A percentile compares a stretch with the other conserved stretches of the same genome.
phyloP scores from a whole-genome alignment of 2,329 filamentous ascomycete species.

The Verticillium klebahnii region DNA sequence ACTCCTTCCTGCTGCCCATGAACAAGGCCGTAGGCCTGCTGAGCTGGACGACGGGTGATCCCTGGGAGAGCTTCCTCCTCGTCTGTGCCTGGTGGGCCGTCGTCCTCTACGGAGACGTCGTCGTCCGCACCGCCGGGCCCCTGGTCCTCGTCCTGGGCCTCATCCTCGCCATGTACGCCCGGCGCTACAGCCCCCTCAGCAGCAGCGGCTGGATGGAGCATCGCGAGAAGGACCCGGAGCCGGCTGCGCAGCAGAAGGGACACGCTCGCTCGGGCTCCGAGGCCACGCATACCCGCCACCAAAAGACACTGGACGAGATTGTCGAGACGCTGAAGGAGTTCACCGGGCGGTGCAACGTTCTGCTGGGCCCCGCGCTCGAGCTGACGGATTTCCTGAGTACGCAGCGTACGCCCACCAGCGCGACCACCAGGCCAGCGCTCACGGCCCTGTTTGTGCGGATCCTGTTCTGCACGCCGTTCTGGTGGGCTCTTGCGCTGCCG shows the following conservation, averaged over 20 bases:
- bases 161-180: constrained; percentile 88
- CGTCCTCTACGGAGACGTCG: constrained; percentile 77
- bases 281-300: constrained; percentile 64
- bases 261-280: constrained; percentile 51
- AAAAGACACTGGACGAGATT: constrained; percentile 96
- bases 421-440: constrained; percentile 83
- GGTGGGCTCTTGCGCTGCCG: constrained; percentile 77
- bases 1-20: constrained; percentile 85
- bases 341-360: constrained; percentile 84
- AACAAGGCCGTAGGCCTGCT: constrained; percentile 81
- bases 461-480: constrained; percentile 80
- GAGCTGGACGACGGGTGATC: constrained; percentile 90
- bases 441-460: constrained; percentile 88
- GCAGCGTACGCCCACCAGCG: constrained; percentile 83
- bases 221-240: constrained; percentile 19
- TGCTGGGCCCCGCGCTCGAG: constrained; percentile 82
- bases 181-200: constrained; percentile 84
- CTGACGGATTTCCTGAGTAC: constrained; percentile 93
- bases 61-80: constrained; percentile 95
- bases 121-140: constrained; percentile 79
- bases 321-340: constrained; percentile 89
- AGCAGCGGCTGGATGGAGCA: constrained; percentile 69
- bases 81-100: constrained; percentile 81
- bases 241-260: constrained; percentile 15
- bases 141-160: constrained; percentile 73